A percentile compares a stretch with the other conserved stretches of the same genome.
These are phyloP conservation scores for Aspergillus chevalieri DNA, from an alignment of 2,329 filamentous ascomycete species.

Conservation along the genomic window DNA sequence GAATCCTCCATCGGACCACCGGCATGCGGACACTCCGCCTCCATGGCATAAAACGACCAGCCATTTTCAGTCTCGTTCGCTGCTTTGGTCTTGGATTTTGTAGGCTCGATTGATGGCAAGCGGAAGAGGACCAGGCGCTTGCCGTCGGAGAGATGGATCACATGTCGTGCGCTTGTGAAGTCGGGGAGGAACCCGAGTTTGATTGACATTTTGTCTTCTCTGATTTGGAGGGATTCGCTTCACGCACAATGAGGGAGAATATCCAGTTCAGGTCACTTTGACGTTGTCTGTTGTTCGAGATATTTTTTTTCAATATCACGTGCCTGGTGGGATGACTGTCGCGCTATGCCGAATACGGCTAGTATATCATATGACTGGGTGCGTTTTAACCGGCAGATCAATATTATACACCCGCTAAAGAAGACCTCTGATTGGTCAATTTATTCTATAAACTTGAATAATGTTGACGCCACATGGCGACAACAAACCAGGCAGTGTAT, in stretches of 20 bases:
- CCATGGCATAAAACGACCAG: conserved; percentile 46
- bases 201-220: conserved; percentile 6
- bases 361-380: background rate
- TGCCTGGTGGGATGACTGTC: background rate
- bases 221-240: background rate
- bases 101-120: conserved; percentile 35
- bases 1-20: conserved; percentile 44
- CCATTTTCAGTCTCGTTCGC: conserved; percentile 31
- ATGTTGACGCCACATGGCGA: background rate
- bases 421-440: background rate
- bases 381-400: background rate
- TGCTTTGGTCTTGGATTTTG: conserved; percentile 14
- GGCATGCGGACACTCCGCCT: conserved; percentile 44
- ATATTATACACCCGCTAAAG: background rate
- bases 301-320: background rate
- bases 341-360: background rate
- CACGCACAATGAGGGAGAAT: background rate
- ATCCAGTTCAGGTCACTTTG: background rate
- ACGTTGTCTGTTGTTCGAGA: background rate
- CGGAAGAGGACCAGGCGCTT: conserved; percentile 45
- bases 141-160: conserved; percentile 38
- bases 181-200: conserved; percentile 25
- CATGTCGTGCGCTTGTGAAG: conserved; percentile 38
- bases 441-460: background rate
- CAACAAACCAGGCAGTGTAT: background rate